Evolutionary conservation across 2,329 filamentous ascomycete species (phyloP), one percentile per base, ranked within the genome.

Genomic region (Immersiporthe knoxdaviesiana): DNA sequence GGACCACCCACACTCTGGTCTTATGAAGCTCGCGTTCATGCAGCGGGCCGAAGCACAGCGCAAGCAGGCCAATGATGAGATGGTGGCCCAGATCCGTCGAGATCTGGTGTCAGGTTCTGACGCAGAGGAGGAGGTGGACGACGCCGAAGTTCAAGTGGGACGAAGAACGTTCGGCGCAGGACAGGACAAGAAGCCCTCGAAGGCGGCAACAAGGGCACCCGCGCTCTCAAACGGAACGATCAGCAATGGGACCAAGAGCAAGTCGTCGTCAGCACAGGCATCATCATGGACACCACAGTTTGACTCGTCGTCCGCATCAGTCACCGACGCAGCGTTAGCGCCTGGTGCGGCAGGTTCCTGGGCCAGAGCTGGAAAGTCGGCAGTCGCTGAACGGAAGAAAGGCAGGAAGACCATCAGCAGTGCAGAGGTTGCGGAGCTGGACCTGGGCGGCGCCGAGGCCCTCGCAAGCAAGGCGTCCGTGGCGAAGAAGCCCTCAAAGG

Each of bases 11-110:
- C 84, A 87, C 73, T 90, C 90, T 18, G 91, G 88, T 74, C 82
- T 99, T 8, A 89, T 92, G 79, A 87, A 87, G 65, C 93, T 99
- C 91, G 92, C 93, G 71, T 99, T 99, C 78, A 98, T 99, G 96
- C 89, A 91, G 75, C 93, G 91, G 73, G 93, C 94, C 1, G 94
- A 97, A 76, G 91, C 91, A 37, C 85, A 89, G 50, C 89, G 89
- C 75, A 94, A 91, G 78, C 88, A 91, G 72, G 87, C 89, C 68
- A 97, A 98, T 74, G 92, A 97, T 74, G 91, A 92, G 68, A 87
- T 93, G 68, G 82, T 93, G 16, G 85, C 84, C 56, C 84, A 89
- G 73, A 87, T 97, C 63, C 86, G 90, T 63, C 88, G 88, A 68
- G 91, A 95, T 62, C 83, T 97, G 56, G 89, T 90, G 37, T 90